Conservation (phyloP, 345 rosid genomes). For the Firmiana major region DNA sequence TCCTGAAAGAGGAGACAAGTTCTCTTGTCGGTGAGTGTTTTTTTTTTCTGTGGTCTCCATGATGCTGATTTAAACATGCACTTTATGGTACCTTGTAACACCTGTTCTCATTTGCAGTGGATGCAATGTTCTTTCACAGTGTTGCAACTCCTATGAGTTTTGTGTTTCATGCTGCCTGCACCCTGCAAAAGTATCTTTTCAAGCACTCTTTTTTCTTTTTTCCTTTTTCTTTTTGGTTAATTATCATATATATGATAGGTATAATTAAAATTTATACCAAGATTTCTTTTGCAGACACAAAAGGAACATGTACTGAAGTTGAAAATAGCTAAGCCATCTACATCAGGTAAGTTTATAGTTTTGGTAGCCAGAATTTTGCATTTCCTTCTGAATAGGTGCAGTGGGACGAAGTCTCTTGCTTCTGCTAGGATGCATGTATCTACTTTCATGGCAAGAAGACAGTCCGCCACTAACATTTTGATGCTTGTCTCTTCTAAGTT, state of each 20-base stretch:
- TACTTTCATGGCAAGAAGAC: not conserved
- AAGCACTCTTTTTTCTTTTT: not conserved
- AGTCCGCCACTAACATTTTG: not conserved
- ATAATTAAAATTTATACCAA: constrained; percentile 11
- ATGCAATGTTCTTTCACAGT: constrained; percentile 72
- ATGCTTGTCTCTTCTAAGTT: not conserved
- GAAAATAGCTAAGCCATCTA: constrained; percentile 75
- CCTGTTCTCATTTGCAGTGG: constrained; percentile 45
- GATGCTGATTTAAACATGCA: not conserved
- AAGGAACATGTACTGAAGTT: constrained; percentile 51
- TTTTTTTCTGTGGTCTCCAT: constrained; percentile 17
- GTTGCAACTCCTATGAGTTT: constrained; percentile 83
- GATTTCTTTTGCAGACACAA: constrained; percentile 45
- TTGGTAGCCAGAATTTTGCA: not conserved
- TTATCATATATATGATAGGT: constrained; percentile 12
- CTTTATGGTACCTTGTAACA: not conserved
- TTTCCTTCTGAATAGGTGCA: not conserved
- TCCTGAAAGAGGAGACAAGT: constrained; percentile 75
- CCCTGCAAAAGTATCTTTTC: constrained; percentile 60
- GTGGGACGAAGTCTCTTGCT: not conserved
- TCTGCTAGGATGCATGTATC: not conserved
- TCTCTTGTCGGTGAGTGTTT: constrained; percentile 85
- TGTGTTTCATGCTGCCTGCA: constrained; percentile 90
- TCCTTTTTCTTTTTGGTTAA: not conserved
- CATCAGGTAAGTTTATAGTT: constrained; percentile 55